A percentile compares a stretch with the other conserved stretches of the same genome.
Evolutionary conservation across 257 asterid genomes (phyloP).

Genomic region (Salvia rosmarinus): DNA sequence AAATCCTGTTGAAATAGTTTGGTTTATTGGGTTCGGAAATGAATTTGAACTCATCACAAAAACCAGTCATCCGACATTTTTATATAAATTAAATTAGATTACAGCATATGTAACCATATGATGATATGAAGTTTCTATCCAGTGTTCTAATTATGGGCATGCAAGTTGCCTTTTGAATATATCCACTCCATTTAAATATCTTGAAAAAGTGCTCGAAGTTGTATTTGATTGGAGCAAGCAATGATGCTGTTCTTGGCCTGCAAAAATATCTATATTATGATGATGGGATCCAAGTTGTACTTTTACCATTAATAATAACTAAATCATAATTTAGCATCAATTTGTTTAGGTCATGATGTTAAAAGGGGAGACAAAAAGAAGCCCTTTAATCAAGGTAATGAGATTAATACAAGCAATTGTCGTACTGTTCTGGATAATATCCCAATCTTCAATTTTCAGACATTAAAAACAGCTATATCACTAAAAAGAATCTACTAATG

Average conservation of each 20-base stretch:
- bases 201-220: conserved; percentile 23
- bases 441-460: no score
- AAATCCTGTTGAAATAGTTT: neutral
- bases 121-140: neutral
- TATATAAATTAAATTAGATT: no score
- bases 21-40: neutral
- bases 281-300: conserved; percentile 30
- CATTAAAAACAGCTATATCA: no score
- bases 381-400: neutral
- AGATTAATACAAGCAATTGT: neutral
- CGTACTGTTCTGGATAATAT: neutral
- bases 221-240: conserved; percentile 17
- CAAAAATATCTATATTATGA: conserved; percentile 27
- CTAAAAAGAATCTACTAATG: no score
- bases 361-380: conserved; percentile 26
- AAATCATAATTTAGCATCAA: neutral
- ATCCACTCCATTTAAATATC: conserved; percentile 30
- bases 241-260: conserved; percentile 25
- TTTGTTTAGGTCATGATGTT: conserved; percentile 11
- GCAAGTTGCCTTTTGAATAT: conserved; percentile 22
- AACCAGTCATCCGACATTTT: no score
- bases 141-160: conserved; percentile 19
- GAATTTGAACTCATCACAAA: neutral
- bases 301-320: conserved; percentile 6
- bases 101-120: no score